Evolutionary conservation across 345 rosid genomes (phyloP), one percentile per base, ranked within the genome.

Genomic region (Citrus australasica): DNA sequence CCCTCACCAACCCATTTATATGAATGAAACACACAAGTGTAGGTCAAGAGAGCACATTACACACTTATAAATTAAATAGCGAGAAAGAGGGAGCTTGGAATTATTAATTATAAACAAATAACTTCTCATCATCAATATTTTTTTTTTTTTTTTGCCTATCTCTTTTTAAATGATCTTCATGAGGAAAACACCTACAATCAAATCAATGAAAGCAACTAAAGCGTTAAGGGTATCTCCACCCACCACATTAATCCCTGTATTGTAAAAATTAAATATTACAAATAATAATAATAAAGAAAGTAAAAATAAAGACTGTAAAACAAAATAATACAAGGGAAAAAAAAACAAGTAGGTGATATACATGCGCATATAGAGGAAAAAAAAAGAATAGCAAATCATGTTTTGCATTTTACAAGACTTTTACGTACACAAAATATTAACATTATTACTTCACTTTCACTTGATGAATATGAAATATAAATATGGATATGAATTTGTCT

Each of bases 371-470:
- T 53, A 35, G 6, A 73, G 8, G 33, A 51, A 28, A 33, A 25
- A 76, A 38, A 83, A 83, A 85, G 88, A 83, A 83, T 80, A 83
- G 77, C 74, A 81, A 76, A 72, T 38, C 48, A 17, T 51, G 25
- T 62, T 55, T 24, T 74, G 27, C 56, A 21, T 40, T 9, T 58
- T 73, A 24, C 4, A 46, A 40, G 58, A 46, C 73, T 73, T 73
- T 33, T 58, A 65, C 8, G 14, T 13, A 7, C 76, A 59, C 14
- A 76, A 76, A 27, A 42, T 8, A 6, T 24, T 4, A 13, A 46
- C 4, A 13, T 13, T 3, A 46, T 46, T 46, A 9, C 30, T 53
- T 27, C 17, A 1, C 7, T 55, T 55, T 46, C 67, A 53, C 28
- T 22, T 64, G 27, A 5, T 61, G 51, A 13, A 13, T 3, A 2